These are phyloP conservation scores for Triticum urartu DNA, from an alignment of 176 grass and related monocot species.

Conservation along the genomic window DNA sequence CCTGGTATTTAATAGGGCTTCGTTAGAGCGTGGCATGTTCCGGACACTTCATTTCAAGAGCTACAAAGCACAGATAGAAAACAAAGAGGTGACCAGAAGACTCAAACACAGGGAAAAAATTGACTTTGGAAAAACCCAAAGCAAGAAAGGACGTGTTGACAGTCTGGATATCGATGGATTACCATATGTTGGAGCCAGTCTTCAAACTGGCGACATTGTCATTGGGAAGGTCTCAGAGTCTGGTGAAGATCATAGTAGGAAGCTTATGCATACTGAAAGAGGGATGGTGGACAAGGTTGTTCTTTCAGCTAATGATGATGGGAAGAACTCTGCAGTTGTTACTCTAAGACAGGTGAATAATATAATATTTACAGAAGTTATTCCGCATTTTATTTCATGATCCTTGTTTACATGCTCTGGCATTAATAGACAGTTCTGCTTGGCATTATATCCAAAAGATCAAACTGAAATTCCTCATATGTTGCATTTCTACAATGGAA, in stretches of 20 bases:
- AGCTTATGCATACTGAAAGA: conserved; percentile 80
- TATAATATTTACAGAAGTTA: conserved; percentile 10
- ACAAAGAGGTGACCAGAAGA: conserved; percentile 59
- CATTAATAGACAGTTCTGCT: neutral
- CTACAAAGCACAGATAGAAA: conserved; percentile 76
- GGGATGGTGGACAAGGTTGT: conserved; percentile 89
- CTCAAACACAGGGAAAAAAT: conserved; percentile 58
- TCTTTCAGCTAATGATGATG: conserved; percentile 82
- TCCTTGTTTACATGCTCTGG: neutral
- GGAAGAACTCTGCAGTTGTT: conserved; percentile 70
- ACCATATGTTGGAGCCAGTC: conserved; percentile 79
- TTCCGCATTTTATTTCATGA: neutral
- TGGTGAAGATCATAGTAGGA: conserved; percentile 68
- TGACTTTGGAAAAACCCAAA: conserved; percentile 69
- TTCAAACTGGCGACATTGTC: conserved; percentile 78
- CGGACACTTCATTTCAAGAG: conserved; percentile 67
- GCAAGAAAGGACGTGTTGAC: conserved; percentile 75
- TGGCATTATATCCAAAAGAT: conserved; percentile 9
- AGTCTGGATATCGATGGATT: conserved; percentile 80
- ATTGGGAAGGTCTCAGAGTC: conserved; percentile 74
- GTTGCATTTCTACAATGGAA: neutral
- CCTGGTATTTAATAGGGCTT: conserved; percentile 81
- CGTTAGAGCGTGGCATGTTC: conserved; percentile 85
- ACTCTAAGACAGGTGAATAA: conserved; percentile 75
- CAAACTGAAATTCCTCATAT: neutral